Evolutionary conservation across 371 early-diverging fungal species (phyloP).

Genomic region (Mortierella sp.): DNA sequence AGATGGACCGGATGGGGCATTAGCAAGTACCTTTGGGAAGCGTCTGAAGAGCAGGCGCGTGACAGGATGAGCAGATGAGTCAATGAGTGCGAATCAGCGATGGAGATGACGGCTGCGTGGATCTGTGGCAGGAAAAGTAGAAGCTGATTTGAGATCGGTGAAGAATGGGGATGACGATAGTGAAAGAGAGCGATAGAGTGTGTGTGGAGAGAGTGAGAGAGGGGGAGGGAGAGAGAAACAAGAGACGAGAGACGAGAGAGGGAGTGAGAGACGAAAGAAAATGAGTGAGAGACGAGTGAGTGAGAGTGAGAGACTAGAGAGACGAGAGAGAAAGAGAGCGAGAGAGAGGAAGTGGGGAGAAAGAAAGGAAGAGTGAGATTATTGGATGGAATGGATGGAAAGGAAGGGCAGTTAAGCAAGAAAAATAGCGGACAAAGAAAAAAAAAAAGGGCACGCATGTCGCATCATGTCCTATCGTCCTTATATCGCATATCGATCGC

Average conservation of each 20-base stretch:
- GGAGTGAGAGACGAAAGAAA: conserved; percentile 1
- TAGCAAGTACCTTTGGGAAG: too few species aligned
- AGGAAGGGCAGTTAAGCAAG: too few species aligned
- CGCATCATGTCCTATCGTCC: too few species aligned
- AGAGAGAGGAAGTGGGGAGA: background rate
- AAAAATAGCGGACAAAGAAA: too few species aligned
- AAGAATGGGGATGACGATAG: background rate
- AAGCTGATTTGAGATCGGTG: background rate
- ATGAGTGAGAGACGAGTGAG: conserved; percentile 3
- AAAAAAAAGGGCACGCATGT: too few species aligned
- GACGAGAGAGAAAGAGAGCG: background rate
- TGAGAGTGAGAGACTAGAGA: conserved; percentile 2
- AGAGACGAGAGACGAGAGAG: background rate
- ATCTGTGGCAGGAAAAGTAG: background rate
- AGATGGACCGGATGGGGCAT: too few species aligned
- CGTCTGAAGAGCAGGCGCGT: too few species aligned
- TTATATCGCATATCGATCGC: too few species aligned
- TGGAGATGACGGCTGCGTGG: background rate
- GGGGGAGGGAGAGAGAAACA: background rate
- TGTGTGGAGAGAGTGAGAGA: background rate
- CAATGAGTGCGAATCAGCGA: background rate
- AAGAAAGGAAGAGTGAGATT: background rate
- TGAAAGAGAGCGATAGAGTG: conserved; percentile 1
- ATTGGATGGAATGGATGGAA: too few species aligned
- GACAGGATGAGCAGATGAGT: background rate